Conservation (phyloP, 495 filamentous ascomycete genomes). For the Tuber indicum region DNA sequence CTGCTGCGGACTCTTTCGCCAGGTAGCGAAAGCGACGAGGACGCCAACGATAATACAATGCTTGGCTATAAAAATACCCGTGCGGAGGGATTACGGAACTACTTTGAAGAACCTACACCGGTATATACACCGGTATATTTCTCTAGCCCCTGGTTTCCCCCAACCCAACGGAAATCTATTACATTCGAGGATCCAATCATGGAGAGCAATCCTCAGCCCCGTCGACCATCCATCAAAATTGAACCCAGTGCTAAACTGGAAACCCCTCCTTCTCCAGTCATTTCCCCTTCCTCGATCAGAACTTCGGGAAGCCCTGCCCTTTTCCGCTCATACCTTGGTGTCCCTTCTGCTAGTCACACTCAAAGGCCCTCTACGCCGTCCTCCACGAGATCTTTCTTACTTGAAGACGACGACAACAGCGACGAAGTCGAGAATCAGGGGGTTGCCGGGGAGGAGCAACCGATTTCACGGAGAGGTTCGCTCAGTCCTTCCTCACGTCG, state of each 20-base stretch:
- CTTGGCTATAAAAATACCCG: conserved; percentile 2
- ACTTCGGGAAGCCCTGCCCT: conserved; percentile 6
- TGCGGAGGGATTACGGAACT: neutral
- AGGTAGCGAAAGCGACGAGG: conserved; percentile 14
- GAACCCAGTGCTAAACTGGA: conserved; percentile 8
- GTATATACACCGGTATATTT: conserved; percentile 18
- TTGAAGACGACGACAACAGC: conserved; percentile 16
- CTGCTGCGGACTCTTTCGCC: conserved; percentile 28
- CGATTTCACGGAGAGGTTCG: conserved; percentile 15
- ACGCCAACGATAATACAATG: conserved; percentile 14
- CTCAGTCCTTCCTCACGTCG: conserved; percentile 28
- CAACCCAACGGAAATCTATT: conserved; percentile 13
- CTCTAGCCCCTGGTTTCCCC: conserved; percentile 25
- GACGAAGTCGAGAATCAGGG: conserved; percentile 13
- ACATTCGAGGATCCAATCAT: conserved; percentile 3
- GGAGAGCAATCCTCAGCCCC: conserved; percentile 1
- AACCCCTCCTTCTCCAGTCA: conserved; percentile 11
- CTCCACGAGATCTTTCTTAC: conserved; percentile 22
- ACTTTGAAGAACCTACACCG: conserved; percentile 15
- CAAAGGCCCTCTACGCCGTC: conserved; percentile 18
- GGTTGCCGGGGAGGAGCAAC: conserved; percentile 15
- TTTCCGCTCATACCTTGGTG: neutral
- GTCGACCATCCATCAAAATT: conserved; percentile 18
- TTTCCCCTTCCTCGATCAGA: conserved; percentile 10
- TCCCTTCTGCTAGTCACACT: conserved; percentile 12